These are phyloP conservation scores for Panicum hallii DNA, from an alignment of 202 grass and related monocot species.

Conservation along the genomic window DNA sequence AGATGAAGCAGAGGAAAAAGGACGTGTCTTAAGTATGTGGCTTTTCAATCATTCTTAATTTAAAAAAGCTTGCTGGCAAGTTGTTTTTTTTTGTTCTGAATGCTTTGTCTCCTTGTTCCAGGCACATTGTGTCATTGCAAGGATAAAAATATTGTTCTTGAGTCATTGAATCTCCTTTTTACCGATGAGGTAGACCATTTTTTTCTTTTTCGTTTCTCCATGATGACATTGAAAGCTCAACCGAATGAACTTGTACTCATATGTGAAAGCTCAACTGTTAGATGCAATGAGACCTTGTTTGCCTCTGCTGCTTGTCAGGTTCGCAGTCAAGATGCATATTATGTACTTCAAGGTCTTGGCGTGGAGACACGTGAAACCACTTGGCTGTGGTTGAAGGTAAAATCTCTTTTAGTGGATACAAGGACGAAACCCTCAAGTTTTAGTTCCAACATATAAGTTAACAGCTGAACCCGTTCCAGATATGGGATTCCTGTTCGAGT, in stretches of 20 bases:
- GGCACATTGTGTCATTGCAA: conserved; percentile 60
- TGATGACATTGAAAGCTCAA: conserved; percentile 12
- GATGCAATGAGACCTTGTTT: conserved; percentile 25
- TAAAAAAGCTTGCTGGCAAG: conserved; percentile 34
- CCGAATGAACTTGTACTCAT: conserved; percentile 17
- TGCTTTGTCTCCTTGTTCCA: conserved; percentile 50
- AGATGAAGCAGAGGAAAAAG: conserved; percentile 71
- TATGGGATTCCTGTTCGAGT: conserved; percentile 10
- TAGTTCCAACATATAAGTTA: conserved; percentile 5
- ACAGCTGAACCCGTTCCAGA: conserved; percentile 32
- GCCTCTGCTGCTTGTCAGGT: conserved; percentile 59
- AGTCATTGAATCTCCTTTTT: conserved; percentile 79
- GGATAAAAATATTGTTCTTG: conserved; percentile 79
- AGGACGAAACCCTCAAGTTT: neutral
- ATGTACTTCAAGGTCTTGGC: conserved; percentile 51
- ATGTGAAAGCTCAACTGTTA: conserved; percentile 14
- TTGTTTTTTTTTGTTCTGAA: conserved; percentile 44
- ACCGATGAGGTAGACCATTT: conserved; percentile 60
- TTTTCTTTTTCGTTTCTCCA: conserved; percentile 3
- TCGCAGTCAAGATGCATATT: conserved; percentile 72
- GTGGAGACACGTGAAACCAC: conserved; percentile 68
- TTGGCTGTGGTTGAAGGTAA: conserved; percentile 90
- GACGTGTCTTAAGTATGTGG: conserved; percentile 63
- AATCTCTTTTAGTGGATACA: conserved; percentile 17
- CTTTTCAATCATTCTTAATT: conserved; percentile 34